These are phyloP conservation scores for Pestalotiopsis sp. DNA, from an alignment of 2,329 filamentous ascomycete genomes.

Conservation along the genomic window DNA sequence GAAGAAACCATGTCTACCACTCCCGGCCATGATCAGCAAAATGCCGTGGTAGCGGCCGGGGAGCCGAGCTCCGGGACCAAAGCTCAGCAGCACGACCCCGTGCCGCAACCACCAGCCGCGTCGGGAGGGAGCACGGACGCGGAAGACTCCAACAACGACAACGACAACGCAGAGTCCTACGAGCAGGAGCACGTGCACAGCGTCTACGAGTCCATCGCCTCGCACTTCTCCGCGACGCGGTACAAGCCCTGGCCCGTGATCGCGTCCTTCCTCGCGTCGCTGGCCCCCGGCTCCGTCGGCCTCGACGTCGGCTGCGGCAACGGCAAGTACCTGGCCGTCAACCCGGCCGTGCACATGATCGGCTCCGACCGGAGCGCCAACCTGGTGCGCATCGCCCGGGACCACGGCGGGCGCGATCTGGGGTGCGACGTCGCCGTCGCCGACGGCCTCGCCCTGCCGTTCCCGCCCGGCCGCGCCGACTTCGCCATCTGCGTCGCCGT, in stretches of 20 bases:
- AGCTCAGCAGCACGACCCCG: too few relatives aligned
- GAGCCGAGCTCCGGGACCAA: too few relatives aligned
- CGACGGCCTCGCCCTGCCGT: conserved; percentile 82
- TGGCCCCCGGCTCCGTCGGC: conserved; percentile 73
- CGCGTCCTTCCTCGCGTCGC: conserved; percentile 70
- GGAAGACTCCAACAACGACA: conserved; percentile 24
- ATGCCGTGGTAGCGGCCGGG: too few relatives aligned
- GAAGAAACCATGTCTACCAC: too few relatives aligned
- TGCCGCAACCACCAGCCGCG: background rate
- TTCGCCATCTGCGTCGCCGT: conserved; percentile 96
- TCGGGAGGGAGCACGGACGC: conserved; percentile 6
- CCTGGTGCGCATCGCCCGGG: conserved; percentile 53
- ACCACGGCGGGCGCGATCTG: conserved; percentile 25
- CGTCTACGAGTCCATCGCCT: conserved; percentile 86
- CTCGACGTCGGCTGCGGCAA: conserved; percentile 96
- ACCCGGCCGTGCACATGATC: conserved; percentile 75
- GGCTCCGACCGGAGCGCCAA: conserved; percentile 79
- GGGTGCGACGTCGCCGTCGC: conserved; percentile 75
- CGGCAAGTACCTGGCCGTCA: conserved; percentile 89
- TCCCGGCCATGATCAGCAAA: too few relatives aligned
- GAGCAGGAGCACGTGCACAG: conserved; percentile 87
- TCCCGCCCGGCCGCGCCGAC: conserved; percentile 64
- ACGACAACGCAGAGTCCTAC: conserved; percentile 59
- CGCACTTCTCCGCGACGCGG: conserved; percentile 80
- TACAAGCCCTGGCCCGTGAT: conserved; percentile 93